These are phyloP conservation scores for Sugiyamaella floridensis DNA, from an alignment of 805 yeast species.

Conservation along the genomic window DNA sequence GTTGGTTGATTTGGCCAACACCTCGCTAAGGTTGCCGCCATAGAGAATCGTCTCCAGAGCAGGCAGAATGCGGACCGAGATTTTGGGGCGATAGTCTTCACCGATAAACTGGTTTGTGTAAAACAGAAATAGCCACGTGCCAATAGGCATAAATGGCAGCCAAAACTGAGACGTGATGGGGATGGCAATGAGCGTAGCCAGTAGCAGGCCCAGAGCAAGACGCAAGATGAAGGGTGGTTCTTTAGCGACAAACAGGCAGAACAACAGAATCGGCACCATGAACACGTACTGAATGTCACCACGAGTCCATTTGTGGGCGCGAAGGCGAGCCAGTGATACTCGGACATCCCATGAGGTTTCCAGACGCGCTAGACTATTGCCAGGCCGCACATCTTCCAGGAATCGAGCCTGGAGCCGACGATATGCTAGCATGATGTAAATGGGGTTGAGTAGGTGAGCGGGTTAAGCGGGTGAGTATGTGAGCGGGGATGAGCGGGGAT, in stretches of 20 bases:
- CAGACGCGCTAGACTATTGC: conserved; percentile 25
- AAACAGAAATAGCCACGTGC: conserved; percentile 79
- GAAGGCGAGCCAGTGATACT: conserved; percentile 28
- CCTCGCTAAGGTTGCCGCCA: conserved; percentile 82
- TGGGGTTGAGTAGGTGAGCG: not conserved
- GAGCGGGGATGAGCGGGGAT: not conserved
- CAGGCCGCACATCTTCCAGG: conserved; percentile 31
- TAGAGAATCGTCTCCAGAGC: conserved; percentile 86
- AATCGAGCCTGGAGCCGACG: conserved; percentile 6
- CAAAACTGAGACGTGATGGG: conserved; percentile 84
- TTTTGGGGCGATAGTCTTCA: conserved; percentile 72
- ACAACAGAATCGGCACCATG: conserved; percentile 46
- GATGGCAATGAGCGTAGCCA: conserved; percentile 44
- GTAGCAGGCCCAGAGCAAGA: conserved; percentile 35
- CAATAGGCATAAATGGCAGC: conserved; percentile 72
- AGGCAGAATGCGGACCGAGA: conserved; percentile 79
- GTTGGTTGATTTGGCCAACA: conserved; percentile 66
- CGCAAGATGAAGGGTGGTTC: conserved; percentile 27
- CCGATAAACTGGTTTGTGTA: conserved; percentile 73
- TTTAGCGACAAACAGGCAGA: conserved; percentile 35
- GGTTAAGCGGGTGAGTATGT: not conserved
- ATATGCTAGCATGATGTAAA: not conserved
- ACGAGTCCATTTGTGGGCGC: conserved; percentile 27
- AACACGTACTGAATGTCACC: conserved; percentile 46
- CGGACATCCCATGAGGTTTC: conserved; percentile 31